Percentiles rank a stretch among this genome's conserved stretches.
phyloP scores from a whole-genome alignment of 441 rosid genomes.

The Macaranga tanarius region DNA sequence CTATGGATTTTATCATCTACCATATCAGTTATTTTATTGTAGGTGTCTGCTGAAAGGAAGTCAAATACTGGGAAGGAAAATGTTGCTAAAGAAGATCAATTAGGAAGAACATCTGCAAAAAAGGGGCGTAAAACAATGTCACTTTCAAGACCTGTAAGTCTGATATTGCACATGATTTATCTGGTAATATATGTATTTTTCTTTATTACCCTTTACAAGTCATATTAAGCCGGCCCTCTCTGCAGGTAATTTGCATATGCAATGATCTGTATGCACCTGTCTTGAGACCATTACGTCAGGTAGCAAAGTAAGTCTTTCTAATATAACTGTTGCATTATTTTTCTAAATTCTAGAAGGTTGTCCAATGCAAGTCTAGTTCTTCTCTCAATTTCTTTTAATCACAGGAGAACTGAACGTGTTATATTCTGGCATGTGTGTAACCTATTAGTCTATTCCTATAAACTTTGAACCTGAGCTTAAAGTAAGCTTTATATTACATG shows the following conservation, averaged over 20 bases:
- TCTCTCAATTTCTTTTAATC: background rate
- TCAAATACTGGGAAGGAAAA: slow-evolving; percentile 59
- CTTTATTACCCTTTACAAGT: background rate
- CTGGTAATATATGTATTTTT: slow-evolving; percentile 8
- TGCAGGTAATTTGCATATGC: slow-evolving; percentile 91
- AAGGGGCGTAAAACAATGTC: slow-evolving; percentile 60
- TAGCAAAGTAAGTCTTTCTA: slow-evolving; percentile 77
- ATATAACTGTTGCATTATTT: slow-evolving; percentile 1
- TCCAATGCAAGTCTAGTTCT: background rate
- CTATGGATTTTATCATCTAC: slow-evolving; percentile 4
- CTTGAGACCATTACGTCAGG: slow-evolving; percentile 87
- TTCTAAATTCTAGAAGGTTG: slow-evolving; percentile 6
- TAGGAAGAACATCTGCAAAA: slow-evolving; percentile 52
- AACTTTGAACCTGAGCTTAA: background rate
- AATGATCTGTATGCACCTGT: slow-evolving; percentile 96
- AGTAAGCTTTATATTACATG: background rate
- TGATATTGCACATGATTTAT: slow-evolving; percentile 19
- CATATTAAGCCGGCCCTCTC: slow-evolving; percentile 17
- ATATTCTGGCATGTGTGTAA: background rate
- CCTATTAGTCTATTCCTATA: background rate
- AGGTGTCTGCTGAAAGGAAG: slow-evolving; percentile 81
- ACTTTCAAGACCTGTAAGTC: slow-evolving; percentile 80
- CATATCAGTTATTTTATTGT: slow-evolving; percentile 22
- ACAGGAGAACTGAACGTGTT: background rate
- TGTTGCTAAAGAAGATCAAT: slow-evolving; percentile 45